Conservation (phyloP, 305 asterid genomes). For the Fraxinus floribunda region DNA sequence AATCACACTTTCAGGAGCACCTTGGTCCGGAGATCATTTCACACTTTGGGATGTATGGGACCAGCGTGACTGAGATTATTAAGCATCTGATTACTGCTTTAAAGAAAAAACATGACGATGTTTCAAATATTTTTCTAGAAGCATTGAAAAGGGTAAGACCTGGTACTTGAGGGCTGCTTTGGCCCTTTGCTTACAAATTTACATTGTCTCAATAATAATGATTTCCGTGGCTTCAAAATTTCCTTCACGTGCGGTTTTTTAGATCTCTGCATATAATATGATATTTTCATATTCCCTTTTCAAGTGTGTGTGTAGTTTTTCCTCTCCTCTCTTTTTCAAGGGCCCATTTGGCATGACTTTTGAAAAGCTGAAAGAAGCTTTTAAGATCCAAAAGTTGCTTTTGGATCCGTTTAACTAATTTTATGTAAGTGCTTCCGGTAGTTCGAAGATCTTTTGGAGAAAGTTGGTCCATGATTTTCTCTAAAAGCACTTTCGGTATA, state of each 20-base stretch:
- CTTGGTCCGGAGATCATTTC: constrained; percentile 84
- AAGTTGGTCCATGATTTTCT: neutral
- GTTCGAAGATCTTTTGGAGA: neutral
- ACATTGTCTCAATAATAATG: neutral
- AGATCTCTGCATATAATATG: neutral
- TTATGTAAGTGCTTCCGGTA: neutral
- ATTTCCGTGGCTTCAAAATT: neutral
- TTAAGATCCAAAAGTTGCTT: neutral
- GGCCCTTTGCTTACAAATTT: neutral
- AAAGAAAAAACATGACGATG: constrained; percentile 64
- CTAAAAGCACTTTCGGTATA: neutral
- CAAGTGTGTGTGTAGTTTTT: neutral
- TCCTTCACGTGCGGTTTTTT: neutral
- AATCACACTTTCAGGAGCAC: constrained; percentile 54
- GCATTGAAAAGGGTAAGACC: constrained; percentile 67
- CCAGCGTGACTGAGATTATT: constrained; percentile 70
- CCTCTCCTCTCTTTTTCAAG: neutral
- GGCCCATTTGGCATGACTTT: neutral
- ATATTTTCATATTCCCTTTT: neutral
- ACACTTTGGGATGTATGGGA: constrained; percentile 59
- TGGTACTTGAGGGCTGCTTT: constrained; percentile 16
- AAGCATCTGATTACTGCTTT: constrained; percentile 75
- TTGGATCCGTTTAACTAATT: neutral
- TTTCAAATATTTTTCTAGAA: constrained; percentile 58
- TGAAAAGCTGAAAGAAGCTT: neutral